Evolutionary conservation across 441 rosid genomes (phyloP), one percentile per base, ranked within the genome.

Genomic region (Populus hybrid): DNA sequence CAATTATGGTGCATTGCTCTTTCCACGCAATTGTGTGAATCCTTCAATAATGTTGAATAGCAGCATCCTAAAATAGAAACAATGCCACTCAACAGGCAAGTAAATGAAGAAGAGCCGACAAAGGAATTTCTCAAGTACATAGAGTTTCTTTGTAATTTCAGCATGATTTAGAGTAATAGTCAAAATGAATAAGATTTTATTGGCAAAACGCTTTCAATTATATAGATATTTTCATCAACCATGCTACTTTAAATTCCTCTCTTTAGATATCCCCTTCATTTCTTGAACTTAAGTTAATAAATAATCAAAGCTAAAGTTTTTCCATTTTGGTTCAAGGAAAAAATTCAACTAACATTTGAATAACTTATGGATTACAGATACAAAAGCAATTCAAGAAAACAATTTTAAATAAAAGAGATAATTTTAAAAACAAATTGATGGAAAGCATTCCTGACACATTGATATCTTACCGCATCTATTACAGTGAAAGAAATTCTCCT

Each of bases 1-100:
- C 92, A 88, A 71, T 87, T 83, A 57, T 87, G 90, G 79, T 90
- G 90, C 94, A 90, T 88, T 9, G 91, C 89, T 82, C 84, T 76
- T 86, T 90, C 94, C 70, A 90, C 84, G 42, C 94, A 90, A 26
- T 71, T 81, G 75, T 90, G 94, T n/a, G 88, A 77, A 65, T 87
- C 84, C 78, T 83, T 86, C 88, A 88, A 46, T 32, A 21, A 14
- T 5, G 6, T 78, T 46, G 90, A 79, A 80, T 86, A 86, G 83
- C 94, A 89, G 71, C 90, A 89, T 79, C 86, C 91, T 88, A 73
- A 64, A 50, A 69, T 9, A 68, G 20, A 74, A 68, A 66, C 2
- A 71, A 38, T 6, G 0, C 53, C 20, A 32, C 24, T 50, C 18
- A 78, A 64, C 32, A 32, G 67, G 69, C 40, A 40, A 73, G 30